Percentiles rank a stretch among this genome's conserved stretches.
Conservation (phyloP, 2,329 filamentous ascomycete genomes). For the Verticillium tricorpus region DNA sequence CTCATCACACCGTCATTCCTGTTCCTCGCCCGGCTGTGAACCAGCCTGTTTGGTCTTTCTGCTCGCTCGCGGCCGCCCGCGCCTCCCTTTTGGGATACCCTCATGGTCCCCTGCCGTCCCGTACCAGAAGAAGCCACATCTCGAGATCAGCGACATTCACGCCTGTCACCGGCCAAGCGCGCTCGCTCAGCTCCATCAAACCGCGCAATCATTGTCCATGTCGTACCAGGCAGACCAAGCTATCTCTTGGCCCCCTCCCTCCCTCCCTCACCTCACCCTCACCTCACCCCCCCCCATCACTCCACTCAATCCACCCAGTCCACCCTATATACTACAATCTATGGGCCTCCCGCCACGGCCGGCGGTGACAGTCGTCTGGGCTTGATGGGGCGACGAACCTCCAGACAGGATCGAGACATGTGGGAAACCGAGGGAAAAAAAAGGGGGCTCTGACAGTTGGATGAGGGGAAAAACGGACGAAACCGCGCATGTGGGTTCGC, state of each 20-base stretch:
- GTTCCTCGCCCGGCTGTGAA: not conserved
- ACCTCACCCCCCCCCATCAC: not conserved
- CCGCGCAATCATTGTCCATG: not conserved
- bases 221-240: not conserved
- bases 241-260: no score
- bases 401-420: not conserved
- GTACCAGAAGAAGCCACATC: not conserved
- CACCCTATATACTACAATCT: not conserved
- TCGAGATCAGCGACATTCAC: not conserved
- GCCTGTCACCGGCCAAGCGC: not conserved
- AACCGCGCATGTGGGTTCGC: not conserved
- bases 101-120: not conserved
- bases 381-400: not conserved
- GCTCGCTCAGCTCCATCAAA: not conserved
- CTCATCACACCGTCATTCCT: not conserved
- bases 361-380: not conserved
- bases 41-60: not conserved
- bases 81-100: not conserved
- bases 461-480: not conserved
- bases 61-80: not conserved
- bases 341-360: not conserved
- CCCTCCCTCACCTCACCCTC: not conserved
- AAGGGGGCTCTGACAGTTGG: not conserved
- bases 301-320: not conserved
- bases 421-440: not conserved